phyloP scores from a whole-genome alignment of 2,329 filamentous ascomycete species.

The Penicillium hesseltinei region DNA sequence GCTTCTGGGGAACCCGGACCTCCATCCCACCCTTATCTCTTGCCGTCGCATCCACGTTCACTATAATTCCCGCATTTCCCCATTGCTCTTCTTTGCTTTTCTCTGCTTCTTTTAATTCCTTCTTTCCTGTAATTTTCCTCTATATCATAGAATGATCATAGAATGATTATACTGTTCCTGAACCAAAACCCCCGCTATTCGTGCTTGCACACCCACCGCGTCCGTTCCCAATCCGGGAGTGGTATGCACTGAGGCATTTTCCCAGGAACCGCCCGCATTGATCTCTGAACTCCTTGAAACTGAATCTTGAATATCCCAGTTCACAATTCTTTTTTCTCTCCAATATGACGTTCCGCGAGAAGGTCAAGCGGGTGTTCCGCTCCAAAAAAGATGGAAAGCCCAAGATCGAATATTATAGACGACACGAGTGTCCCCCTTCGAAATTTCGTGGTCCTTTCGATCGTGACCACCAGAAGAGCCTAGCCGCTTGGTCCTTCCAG shows the following conservation, averaged over 20 bases:
- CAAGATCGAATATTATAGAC: conserved; percentile 50
- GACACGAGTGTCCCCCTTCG: conserved; percentile 47
- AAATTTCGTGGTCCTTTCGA: conserved; percentile 52
- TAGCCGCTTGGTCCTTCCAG: conserved; percentile 48
- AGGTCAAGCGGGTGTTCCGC: conserved; percentile 38
- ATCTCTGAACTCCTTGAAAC: conserved; percentile 6
- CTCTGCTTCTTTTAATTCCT: not conserved
- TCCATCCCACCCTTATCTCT: conserved; percentile 1
- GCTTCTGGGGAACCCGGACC: conserved; percentile 10
- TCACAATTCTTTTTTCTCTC: conserved; percentile 3
- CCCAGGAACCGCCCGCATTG: conserved; percentile 15
- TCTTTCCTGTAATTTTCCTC: not conserved
- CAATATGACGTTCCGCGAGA: conserved; percentile 42
- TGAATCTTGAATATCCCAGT: conserved; percentile 7
- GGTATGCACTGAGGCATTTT: conserved; percentile 28
- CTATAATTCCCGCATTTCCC: conserved; percentile 5
- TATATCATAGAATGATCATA: conserved; percentile 30
- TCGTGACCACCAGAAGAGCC: conserved; percentile 42
- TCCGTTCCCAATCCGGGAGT: conserved; percentile 32
- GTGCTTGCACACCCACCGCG: conserved; percentile 36
- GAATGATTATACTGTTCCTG: conserved; percentile 28
- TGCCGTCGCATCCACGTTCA: conserved; percentile 13
- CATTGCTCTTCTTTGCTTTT: not conserved
- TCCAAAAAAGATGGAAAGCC: conserved; percentile 30
- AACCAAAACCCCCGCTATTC: conserved; percentile 21